A percentile compares a stretch with the other conserved stretches of the same genome.
phyloP scores from a whole-genome alignment of 305 asterid species.

The Petunia hybrid region DNA sequence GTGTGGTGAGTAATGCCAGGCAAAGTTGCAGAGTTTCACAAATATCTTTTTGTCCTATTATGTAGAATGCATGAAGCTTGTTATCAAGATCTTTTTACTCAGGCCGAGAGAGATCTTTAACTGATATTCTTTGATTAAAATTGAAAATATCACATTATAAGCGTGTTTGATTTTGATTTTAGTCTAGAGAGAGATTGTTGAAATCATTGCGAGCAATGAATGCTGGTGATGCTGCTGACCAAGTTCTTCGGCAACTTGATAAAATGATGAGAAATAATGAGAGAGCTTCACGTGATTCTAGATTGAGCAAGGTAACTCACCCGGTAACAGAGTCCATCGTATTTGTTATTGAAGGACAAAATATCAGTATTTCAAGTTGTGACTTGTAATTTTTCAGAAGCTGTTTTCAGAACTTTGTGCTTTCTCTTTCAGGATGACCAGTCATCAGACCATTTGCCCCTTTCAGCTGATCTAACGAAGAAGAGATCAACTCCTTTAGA shows the following conservation, averaged over 20 bases:
- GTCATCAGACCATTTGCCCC: conserved; percentile 55
- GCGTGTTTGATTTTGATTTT: conserved; percentile 34
- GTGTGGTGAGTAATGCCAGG: conserved; percentile 23
- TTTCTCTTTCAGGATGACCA: conserved; percentile 72
- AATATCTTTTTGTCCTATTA: conserved; percentile 1
- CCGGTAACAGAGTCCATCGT: conserved; percentile 30
- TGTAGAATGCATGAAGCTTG: background rate
- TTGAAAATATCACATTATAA: background rate
- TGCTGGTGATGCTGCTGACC: conserved; percentile 99
- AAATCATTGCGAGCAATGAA: conserved; percentile 87
- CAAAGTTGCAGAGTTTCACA: conserved; percentile 15
- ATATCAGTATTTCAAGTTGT: conserved; percentile 26
- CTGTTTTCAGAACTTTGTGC: conserved; percentile 28
- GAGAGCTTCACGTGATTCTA: conserved; percentile 83
- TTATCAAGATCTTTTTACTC: conserved; percentile 14
- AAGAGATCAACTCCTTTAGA: conserved; percentile 69
- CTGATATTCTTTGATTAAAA: conserved; percentile 1
- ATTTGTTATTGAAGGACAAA: conserved; percentile 24
- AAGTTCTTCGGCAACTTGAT: conserved; percentile 86
- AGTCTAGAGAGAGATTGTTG: conserved; percentile 91
- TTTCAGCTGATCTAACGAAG: conserved; percentile 66
- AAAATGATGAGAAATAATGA: conserved; percentile 82
- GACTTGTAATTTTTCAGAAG: conserved; percentile 24
- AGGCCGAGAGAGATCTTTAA: background rate
- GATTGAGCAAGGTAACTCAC: conserved; percentile 70